Conservation (phyloP, 768 basidiomycete species). For the Mycena vulgaris region DNA sequence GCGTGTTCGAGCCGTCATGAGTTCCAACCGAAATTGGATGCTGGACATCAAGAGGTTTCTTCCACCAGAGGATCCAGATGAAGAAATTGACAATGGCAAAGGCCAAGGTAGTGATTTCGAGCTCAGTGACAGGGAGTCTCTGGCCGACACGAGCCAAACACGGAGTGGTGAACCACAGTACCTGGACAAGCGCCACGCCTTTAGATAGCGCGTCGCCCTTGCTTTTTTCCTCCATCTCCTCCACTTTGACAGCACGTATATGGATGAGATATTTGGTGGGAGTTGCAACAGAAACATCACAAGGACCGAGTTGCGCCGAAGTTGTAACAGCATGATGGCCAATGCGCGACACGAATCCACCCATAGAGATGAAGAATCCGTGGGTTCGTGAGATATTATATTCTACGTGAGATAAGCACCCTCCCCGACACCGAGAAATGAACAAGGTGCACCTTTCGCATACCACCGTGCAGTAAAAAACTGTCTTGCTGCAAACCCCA, state of each 20-base stretch:
- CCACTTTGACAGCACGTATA: conserved; percentile 8
- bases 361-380: conserved; percentile 40
- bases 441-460: conserved; percentile 1
- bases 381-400: conserved; percentile 28
- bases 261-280: not conserved
- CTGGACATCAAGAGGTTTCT: conserved; percentile 51
- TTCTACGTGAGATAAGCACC: not conserved
- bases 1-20: not conserved
- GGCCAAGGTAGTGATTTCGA: conserved; percentile 54
- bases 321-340: not conserved
- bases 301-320: not conserved
- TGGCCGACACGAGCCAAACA: conserved; percentile 43
- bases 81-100: conserved; percentile 48
- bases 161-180: conserved; percentile 52
- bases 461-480: not conserved
- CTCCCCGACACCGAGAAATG: no score
- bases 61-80: conserved; percentile 55
- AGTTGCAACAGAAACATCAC: no score
- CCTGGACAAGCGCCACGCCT: conserved; percentile 49
- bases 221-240: conserved; percentile 42
- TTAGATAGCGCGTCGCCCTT: conserved; percentile 55
- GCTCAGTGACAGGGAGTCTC: conserved; percentile 49
- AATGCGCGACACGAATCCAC: conserved; percentile 40
- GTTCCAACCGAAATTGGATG: not conserved
- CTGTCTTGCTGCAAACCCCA: not conserved